These are phyloP conservation scores for Penicillium sp. DNA, from an alignment of 2,329 filamentous ascomycete species.

Conservation along the genomic window DNA sequence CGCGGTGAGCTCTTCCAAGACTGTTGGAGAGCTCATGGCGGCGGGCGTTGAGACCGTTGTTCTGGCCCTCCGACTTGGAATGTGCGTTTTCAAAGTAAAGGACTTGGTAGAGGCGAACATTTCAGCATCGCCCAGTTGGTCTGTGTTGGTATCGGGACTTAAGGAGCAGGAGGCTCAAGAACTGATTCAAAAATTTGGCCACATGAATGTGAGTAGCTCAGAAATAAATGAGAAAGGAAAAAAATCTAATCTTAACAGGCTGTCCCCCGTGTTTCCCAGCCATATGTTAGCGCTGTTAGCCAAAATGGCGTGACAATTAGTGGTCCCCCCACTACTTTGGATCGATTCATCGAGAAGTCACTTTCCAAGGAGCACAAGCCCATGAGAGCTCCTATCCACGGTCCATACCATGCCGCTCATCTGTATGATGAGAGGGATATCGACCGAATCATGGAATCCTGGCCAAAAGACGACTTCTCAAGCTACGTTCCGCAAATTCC, in stretches of 20 bases:
- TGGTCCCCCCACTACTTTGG: constrained; percentile 56
- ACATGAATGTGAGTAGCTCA: constrained; percentile 24
- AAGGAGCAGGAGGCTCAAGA: constrained; percentile 30
- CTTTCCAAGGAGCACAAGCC: constrained; percentile 52
- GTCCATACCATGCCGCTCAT: constrained; percentile 60
- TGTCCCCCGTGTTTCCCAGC: constrained; percentile 52
- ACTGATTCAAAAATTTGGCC: constrained; percentile 25
- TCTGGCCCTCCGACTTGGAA: constrained; percentile 46
- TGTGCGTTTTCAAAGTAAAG: constrained; percentile 40
- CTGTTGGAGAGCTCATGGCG: constrained; percentile 43
- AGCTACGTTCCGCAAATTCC: constrained; percentile 33
- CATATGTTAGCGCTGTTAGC: constrained; percentile 61
- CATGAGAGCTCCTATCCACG: constrained; percentile 56
- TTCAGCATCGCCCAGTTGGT: constrained; percentile 39
- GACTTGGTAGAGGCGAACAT: constrained; percentile 35
- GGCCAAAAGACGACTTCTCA: constrained; percentile 30
- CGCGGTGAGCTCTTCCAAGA: constrained; percentile 41
- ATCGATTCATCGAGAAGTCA: constrained; percentile 52
- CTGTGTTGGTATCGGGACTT: constrained; percentile 41
- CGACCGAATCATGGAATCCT: constrained; percentile 49
- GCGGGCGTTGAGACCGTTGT: constrained; percentile 44
- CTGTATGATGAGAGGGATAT: constrained; percentile 54
- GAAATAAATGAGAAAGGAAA: too few relatives aligned
- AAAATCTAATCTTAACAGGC: constrained; percentile 26
- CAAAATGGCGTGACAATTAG: constrained; percentile 61